These are phyloP conservation scores for Rhizoctonia solani DNA, from an alignment of 1,284 basidiomycete species.

Conservation along the genomic window DNA sequence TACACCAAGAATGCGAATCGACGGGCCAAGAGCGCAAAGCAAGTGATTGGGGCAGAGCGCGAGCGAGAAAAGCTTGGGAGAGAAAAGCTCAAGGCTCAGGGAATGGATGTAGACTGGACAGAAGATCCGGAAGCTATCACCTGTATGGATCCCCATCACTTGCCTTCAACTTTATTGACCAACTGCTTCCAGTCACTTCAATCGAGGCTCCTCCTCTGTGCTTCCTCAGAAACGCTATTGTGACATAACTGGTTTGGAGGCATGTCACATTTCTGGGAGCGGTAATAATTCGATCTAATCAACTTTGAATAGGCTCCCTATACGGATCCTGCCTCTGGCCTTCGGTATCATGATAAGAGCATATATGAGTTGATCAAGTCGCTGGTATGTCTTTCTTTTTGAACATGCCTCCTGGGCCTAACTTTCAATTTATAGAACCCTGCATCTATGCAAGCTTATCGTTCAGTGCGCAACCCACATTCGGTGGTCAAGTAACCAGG, in stretches of 20 bases:
- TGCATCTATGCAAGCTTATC: conserved; percentile 32
- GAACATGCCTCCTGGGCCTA: background rate
- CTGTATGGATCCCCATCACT: conserved; percentile 53
- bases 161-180: background rate
- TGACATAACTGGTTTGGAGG: conserved; percentile 85
- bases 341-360: conserved; percentile 84
- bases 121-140: conserved; percentile 67
- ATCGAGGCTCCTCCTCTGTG: conserved; percentile 87
- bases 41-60: conserved; percentile 71
- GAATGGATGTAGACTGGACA: conserved; percentile 48
- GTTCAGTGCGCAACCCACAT: conserved; percentile 27
- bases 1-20: conserved; percentile 70
- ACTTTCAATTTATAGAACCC: background rate
- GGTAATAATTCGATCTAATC: background rate
- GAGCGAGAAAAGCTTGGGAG: conserved; percentile 66
- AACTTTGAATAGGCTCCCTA: conserved; percentile 66
- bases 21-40: conserved; percentile 74
- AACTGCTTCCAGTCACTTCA: conserved; percentile 63
- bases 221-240: conserved; percentile 79
- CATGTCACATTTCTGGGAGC: conserved; percentile 43
- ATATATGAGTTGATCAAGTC: conserved; percentile 82
- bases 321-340: conserved; percentile 78
- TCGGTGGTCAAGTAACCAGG: conserved; percentile 21
- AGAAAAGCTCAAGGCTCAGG: conserved; percentile 56
- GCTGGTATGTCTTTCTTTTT: conserved; percentile 56